Evolutionary conservation across 352 stramenopile species (phyloP), one percentile per base, ranked within the genome.

Genomic region (Thalassiosira ordinaria): DNA sequence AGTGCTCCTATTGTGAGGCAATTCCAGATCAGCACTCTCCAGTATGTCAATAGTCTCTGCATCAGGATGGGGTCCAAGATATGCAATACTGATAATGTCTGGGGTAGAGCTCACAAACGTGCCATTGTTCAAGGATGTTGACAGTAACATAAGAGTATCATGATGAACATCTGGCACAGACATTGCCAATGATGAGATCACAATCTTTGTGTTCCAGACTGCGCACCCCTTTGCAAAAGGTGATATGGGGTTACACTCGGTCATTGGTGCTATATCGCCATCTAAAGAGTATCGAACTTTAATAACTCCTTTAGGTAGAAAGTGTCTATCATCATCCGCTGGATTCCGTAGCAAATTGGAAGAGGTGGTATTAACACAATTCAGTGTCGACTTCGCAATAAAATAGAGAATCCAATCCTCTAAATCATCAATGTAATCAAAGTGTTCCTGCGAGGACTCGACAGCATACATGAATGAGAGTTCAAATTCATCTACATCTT

Each of bases 401-500:
- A 39, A 61, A 20, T 61, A 6, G 9, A 61, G 52, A 4, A 61
- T 39, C 26, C 6, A 22, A 37, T 7, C 20, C 24, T 61, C 52
- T n/a, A 61, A n/a, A 39, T 33, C 52, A 11, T 41, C 26, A 7
- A 61, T 39, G 52, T 14, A 61, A 39, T 61, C 24, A 18, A 41
- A 33, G 14, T 27, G 2, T 41, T 3, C 11, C 7, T 27, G 4
- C 20, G 26, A 24, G n/a, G 27, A 35, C 29, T 61, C 52, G 1
- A 61, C 26, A 9, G 24, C 52, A 39, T 41, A 61, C 6, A 18
- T 16, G 20, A 61, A 61, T 5, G 52, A 35, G 5, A 61, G 8
- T 39, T 61, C 52, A 39, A 61, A 61, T 18, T 61, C 52, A 22
- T 35, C 27, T 35, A n/a, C n/a, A n/a, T n/a, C n/a, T n/a, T n/a